Evolutionary conservation across 1,139 yeast species (phyloP).

Genomic region (Blastobotrys elegans): DNA sequence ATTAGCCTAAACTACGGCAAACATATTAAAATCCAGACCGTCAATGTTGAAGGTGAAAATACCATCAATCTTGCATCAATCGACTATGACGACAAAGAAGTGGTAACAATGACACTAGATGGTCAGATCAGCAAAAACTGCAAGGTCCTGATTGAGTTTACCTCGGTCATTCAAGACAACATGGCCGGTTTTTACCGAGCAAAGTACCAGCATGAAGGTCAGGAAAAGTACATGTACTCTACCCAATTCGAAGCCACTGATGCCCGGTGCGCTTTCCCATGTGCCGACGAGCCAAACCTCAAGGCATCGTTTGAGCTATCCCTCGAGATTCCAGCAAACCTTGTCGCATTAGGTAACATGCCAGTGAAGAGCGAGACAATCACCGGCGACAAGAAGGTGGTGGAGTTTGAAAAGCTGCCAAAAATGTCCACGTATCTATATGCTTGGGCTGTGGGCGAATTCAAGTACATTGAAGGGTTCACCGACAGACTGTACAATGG

Average conservation of each 20-base stretch:
- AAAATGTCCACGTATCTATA: constrained; percentile 70
- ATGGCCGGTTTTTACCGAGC: constrained; percentile 89
- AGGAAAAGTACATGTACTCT: constrained; percentile 61
- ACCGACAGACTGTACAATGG: constrained; percentile 37
- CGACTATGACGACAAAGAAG: constrained; percentile 31
- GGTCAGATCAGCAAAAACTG: constrained; percentile 1
- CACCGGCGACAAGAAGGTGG: constrained; percentile 28
- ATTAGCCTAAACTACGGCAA: constrained; percentile 32
- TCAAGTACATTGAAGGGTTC: constrained; percentile 58
- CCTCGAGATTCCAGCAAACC: constrained; percentile 52
- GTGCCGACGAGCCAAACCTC: constrained; percentile 80
- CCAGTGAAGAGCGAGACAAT: constrained; percentile 39
- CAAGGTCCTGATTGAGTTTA: constrained; percentile 37
- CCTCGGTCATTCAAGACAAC: constrained; percentile 49
- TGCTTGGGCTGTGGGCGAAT: constrained; percentile 76
- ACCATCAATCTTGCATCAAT: constrained; percentile 19
- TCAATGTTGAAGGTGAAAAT: constrained; percentile 23
- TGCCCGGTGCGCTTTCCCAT: constrained; percentile 87
- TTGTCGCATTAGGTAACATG: constrained; percentile 78
- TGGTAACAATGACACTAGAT: constrained; percentile 30
- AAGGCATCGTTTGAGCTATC: constrained; percentile 74
- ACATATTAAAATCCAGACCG: constrained; percentile 15
- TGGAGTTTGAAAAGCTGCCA: constrained; percentile 55
- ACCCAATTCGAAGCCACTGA: constrained; percentile 91
- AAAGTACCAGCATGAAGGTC: constrained; percentile 55